Evolutionary conservation across 805 yeast species (phyloP), one percentile per base, ranked within the genome.

Genomic region (Candida montana): DNA sequence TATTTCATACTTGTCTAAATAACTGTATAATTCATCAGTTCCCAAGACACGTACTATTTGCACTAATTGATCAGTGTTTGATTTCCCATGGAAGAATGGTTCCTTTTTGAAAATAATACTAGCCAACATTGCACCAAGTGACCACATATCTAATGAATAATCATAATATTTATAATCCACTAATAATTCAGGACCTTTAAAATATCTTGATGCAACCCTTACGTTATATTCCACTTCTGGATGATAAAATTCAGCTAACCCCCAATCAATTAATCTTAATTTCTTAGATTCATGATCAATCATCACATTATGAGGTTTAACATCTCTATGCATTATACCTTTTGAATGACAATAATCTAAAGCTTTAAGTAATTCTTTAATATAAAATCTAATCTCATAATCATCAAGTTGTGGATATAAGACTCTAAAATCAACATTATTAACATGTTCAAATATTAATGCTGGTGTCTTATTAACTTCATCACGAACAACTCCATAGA

Each of bases 311-410:
- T 88, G 96, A 10, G 96, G 96, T 60, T 88, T 88, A 38, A 88
- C 96, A 63, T 88, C 96, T 59, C 96, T 72, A 63, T 88, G 96
- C 83, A 88, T 88, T 50, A 90, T 87, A 29, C 97, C 97, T 82
- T 84, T 84, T 6, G 95, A 83, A 66, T 90, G 97, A 41, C 87
- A 82, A 62, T 75, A 89, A 65, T 90, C 95, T 49, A 90, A 71
- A 0, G 96, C 96, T 43, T 70, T 74, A 54, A 90, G 71, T 50
- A 90, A 69, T 64, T 89, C 93, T 50, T 72, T 79, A 77, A 90
- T 86, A 64, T 90, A 90, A 65, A 64, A 87, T 51, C 87, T 77
- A 50, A 89, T 82, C 59, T 90, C 96, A 39, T 66, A 63, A 53
- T 81, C 79, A 17, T 79, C 71, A 54, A 90, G 82, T 40, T 81